phyloP scores from a whole-genome alignment of 805 yeast species.

The Nakazawaea anatomiae region DNA sequence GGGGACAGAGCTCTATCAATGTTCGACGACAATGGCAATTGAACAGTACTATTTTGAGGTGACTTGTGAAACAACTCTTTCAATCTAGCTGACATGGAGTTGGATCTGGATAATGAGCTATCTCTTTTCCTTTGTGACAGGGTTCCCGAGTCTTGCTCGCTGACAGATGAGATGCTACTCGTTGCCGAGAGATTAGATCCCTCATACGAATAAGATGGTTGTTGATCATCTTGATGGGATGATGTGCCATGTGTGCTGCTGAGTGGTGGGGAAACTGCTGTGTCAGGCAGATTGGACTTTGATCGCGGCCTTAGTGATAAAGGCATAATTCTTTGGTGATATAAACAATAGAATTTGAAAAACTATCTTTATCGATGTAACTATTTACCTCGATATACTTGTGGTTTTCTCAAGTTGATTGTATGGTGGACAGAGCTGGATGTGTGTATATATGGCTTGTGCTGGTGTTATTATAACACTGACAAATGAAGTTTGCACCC shows the following conservation, averaged over 20 bases:
- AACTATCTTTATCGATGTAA: too few species aligned
- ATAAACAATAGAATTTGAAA: too few species aligned
- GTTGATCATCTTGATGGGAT: not conserved
- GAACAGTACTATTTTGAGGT: constrained; percentile 5
- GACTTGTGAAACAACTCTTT: constrained; percentile 10
- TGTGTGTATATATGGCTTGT: too few species aligned
- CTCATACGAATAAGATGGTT: constrained; percentile 1
- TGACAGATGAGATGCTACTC: constrained; percentile 5
- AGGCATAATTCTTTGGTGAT: not conserved
- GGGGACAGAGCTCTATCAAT: constrained; percentile 3
- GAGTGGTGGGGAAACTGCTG: not conserved
- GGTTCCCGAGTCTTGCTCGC: not conserved
- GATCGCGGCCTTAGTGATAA: not conserved
- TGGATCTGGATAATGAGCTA: constrained; percentile 8
- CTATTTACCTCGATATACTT: too few species aligned
- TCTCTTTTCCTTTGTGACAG: not conserved
- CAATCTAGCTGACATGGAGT: constrained; percentile 9
- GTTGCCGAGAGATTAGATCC: constrained; percentile 3
- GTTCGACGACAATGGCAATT: not conserved
- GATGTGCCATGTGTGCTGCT: not conserved
- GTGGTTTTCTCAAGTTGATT: too few species aligned
- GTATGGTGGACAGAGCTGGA: too few species aligned
- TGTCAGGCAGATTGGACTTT: not conserved
- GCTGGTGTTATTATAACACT: too few species aligned
- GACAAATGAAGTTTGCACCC: too few species aligned